Conservation (phyloP, 2,329 filamentous ascomycete genomes). For the Colletotrichum liriopes region DNA sequence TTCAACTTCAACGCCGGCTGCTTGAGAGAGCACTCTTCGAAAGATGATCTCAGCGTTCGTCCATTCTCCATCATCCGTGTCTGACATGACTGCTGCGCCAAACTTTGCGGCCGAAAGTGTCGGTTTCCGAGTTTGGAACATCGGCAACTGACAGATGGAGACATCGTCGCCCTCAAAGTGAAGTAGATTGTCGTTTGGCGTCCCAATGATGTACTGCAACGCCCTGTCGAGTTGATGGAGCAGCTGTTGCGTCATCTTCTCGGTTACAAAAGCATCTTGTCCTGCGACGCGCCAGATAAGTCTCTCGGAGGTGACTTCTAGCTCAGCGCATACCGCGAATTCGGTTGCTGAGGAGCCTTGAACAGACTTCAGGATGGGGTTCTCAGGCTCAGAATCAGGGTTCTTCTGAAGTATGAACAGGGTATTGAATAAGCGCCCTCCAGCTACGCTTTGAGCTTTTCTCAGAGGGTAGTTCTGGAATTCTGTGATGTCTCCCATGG, state of each 20-base stretch:
- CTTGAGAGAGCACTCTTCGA: slow-evolving; percentile 64
- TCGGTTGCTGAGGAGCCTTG: slow-evolving; percentile 79
- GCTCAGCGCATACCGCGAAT: slow-evolving; percentile 86
- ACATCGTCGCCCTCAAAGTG: slow-evolving; percentile 66
- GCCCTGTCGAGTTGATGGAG: slow-evolving; percentile 73
- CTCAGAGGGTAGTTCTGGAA: slow-evolving; percentile 85
- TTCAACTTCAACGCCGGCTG: slow-evolving; percentile 73
- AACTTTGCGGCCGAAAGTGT: not conserved
- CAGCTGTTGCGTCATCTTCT: slow-evolving; percentile 63
- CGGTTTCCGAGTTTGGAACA: slow-evolving; percentile 50
- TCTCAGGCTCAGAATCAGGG: slow-evolving; percentile 17
- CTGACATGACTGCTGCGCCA: not conserved
- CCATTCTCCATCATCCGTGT: slow-evolving; percentile 50
- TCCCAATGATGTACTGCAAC: slow-evolving; percentile 69
- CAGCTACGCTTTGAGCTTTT: slow-evolving; percentile 68
- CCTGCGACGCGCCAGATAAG: slow-evolving; percentile 83
- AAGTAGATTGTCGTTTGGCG: slow-evolving; percentile 67
- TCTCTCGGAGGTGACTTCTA: slow-evolving; percentile 72
- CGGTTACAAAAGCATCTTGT: slow-evolving; percentile 69
- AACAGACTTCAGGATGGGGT: slow-evolving; percentile 73
- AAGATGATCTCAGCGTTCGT: slow-evolving; percentile 56
- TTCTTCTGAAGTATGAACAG: slow-evolving; percentile 69
- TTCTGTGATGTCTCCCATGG: slow-evolving; percentile 75
- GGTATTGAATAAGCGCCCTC: slow-evolving; percentile 65
- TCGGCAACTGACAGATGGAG: slow-evolving; percentile 76